These are phyloP conservation scores for Fraxinus pennsylvanica DNA, from an alignment of 257 asterid species.

Conservation along the genomic window DNA sequence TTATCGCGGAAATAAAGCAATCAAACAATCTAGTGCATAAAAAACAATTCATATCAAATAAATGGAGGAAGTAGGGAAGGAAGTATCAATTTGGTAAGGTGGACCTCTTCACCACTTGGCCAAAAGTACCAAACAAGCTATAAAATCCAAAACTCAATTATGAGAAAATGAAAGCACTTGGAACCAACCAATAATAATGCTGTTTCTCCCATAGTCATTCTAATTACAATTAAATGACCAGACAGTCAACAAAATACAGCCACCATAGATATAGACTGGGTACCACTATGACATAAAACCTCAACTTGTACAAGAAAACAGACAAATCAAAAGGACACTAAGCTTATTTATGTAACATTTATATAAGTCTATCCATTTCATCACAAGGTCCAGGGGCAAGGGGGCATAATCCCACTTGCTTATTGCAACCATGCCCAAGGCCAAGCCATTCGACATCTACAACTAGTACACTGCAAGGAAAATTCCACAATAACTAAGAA, in stretches of 20 bases:
- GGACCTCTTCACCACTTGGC: conserved; percentile 26
- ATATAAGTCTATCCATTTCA: conserved; percentile 16
- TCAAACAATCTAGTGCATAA: not conserved
- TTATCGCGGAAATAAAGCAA: not conserved
- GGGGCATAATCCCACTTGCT: conserved; percentile 23
- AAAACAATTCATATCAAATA: too few species aligned
- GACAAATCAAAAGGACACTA: conserved; percentile 15
- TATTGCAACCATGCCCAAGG: conserved; percentile 39
- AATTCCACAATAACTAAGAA: conserved; percentile 17
- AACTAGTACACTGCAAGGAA: conserved; percentile 25
- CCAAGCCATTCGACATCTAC: conserved; percentile 23
- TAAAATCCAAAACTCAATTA: conserved; percentile 18
- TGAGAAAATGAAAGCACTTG: conserved; percentile 28
- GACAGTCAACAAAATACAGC: conserved; percentile 47
- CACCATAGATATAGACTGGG: conserved; percentile 12
- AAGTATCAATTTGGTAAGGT: conserved; percentile 3
- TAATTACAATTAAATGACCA: conserved; percentile 22
- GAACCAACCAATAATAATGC: conserved; percentile 25
- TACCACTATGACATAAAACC: conserved; percentile 12
- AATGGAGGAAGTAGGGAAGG: not conserved
- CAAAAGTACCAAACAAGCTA: conserved; percentile 8
- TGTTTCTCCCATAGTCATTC: not conserved
- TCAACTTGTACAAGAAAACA: conserved; percentile 25
- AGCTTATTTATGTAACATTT: conserved; percentile 35
- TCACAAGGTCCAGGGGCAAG: not conserved